phyloP scores from a whole-genome alignment of 2,329 filamentous ascomycete genomes.

The Tolypocladium paradoxum region DNA sequence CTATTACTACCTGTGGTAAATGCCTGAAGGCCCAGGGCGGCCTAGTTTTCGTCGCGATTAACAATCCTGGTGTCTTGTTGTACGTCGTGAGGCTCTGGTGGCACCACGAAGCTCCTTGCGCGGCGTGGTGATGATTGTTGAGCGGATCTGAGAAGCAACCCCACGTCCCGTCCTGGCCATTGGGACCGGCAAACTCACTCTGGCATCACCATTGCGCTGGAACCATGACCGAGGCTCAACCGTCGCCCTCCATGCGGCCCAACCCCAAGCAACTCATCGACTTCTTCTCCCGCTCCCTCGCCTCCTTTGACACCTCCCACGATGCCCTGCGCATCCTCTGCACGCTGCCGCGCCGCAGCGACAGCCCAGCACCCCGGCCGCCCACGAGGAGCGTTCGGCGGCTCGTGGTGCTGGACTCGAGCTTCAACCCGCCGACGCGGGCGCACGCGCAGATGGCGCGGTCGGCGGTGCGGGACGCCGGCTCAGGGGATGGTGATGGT shows the following conservation, averaged over 20 bases:
- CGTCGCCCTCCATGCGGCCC: slow-evolving; percentile 8
- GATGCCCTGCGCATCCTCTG: slow-evolving; percentile 34
- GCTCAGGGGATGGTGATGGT: slow-evolving; percentile 5
- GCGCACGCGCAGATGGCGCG: slow-evolving; percentile 49
- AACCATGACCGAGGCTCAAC: not conserved
- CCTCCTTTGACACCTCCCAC: slow-evolving; percentile 30
- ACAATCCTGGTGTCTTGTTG: not conserved
- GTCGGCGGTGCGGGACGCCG: slow-evolving; percentile 27
- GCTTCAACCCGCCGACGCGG: slow-evolving; percentile 56
- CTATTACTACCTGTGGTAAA: not conserved
- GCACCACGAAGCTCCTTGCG: too few species aligned
- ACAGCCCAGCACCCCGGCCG: slow-evolving; percentile 9
- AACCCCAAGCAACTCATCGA: slow-evolving; percentile 20
- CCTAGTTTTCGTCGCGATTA: not conserved
- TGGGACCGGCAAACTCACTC: not conserved
- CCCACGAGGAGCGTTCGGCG: slow-evolving; percentile 9
- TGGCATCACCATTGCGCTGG: not conserved
- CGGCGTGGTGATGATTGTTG: not conserved
- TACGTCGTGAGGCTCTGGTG: not conserved
- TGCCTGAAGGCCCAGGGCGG: not conserved
- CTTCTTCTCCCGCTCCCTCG: slow-evolving; percentile 33
- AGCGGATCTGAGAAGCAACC: not conserved
- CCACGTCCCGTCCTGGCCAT: not conserved
- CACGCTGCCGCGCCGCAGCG: slow-evolving; percentile 20
- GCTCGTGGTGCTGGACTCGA: slow-evolving; percentile 54